phyloP scores from a whole-genome alignment of 257 asterid genomes.

The Solanum peruvianum region DNA sequence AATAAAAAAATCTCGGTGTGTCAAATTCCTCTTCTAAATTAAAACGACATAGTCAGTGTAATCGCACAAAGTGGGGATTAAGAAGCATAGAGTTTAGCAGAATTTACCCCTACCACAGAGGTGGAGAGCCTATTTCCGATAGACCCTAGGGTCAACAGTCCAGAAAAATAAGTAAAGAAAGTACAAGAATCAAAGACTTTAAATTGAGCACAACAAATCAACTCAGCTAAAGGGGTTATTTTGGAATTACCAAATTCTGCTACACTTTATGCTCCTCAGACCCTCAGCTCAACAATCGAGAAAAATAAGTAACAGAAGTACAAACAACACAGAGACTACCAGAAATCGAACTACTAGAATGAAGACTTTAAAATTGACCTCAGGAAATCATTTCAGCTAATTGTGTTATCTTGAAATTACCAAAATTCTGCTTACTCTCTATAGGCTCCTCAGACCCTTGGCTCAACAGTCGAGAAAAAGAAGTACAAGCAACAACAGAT shows the following conservation, averaged over 20 bases:
- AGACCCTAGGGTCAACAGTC: fast-evolving
- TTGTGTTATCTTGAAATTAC: not conserved
- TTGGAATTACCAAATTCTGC: not conserved
- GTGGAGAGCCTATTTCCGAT: not conserved
- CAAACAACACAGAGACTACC: not conserved
- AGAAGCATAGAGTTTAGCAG: not conserved
- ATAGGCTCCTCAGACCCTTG: not conserved
- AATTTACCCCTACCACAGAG: not conserved
- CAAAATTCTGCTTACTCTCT: not conserved
- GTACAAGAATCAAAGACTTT: not conserved
- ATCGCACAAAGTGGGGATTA: not conserved
- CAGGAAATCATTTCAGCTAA: not conserved
- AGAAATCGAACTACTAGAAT: not conserved
- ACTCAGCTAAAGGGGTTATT: not conserved
- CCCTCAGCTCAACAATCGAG: not conserved
- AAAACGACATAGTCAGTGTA: not conserved
- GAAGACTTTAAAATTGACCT: not conserved
- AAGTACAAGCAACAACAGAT: not conserved
- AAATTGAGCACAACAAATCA: not conserved
- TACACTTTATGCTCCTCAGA: no score
- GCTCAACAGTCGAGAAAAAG: not conserved
- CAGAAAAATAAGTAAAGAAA: not conserved
- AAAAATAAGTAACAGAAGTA: no score
- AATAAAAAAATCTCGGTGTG: not conserved
- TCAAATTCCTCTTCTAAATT: not conserved